Conservation (phyloP, 2,329 filamentous ascomycete genomes). For the Fusarium caatingaense region DNA sequence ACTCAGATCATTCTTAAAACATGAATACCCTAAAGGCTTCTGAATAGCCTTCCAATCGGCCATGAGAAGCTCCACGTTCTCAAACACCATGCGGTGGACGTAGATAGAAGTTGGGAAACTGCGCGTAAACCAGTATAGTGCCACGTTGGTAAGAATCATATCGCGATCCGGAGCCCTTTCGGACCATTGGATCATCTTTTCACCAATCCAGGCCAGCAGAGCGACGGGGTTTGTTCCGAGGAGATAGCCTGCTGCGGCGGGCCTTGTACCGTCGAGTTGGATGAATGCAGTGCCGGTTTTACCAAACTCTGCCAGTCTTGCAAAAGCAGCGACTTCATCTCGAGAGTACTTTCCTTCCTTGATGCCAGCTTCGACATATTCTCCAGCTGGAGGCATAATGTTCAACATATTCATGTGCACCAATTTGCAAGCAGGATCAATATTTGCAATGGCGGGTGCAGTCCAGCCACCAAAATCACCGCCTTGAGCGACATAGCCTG, state of each 20-base stretch:
- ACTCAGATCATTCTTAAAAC: conserved; percentile 11
- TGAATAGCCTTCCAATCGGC: conserved; percentile 4
- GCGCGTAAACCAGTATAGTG: conserved; percentile 17
- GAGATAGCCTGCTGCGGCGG: conserved; percentile 14
- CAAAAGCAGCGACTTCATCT: conserved; percentile 1
- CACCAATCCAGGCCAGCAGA: conserved; percentile 16
- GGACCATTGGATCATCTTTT: conserved; percentile 25
- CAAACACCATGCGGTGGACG: neutral
- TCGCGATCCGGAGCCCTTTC: conserved; percentile 9
- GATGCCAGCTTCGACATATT: neutral
- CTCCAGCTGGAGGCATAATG: neutral
- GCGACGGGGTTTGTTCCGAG: conserved; percentile 13
- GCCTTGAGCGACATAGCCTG: conserved; percentile 26
- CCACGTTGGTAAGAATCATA: conserved; percentile 15
- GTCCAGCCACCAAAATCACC: conserved; percentile 30
- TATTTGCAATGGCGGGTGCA: conserved; percentile 20
- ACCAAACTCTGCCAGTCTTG: neutral
- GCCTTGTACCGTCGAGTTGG: conserved; percentile 20
- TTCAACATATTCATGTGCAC: conserved; percentile 26
- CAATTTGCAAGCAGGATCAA: conserved; percentile 11
- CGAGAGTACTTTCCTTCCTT: neutral
- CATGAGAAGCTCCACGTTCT: conserved; percentile 4
- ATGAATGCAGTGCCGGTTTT: conserved; percentile 26
- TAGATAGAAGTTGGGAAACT: conserved; percentile 24
- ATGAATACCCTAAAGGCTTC: conserved; percentile 7